A percentile compares a stretch with the other conserved stretches of the same genome.
These are phyloP conservation scores for Picochlorum sp. DNA, from an alignment of 139 green algal genomes.

Conservation along the genomic window DNA sequence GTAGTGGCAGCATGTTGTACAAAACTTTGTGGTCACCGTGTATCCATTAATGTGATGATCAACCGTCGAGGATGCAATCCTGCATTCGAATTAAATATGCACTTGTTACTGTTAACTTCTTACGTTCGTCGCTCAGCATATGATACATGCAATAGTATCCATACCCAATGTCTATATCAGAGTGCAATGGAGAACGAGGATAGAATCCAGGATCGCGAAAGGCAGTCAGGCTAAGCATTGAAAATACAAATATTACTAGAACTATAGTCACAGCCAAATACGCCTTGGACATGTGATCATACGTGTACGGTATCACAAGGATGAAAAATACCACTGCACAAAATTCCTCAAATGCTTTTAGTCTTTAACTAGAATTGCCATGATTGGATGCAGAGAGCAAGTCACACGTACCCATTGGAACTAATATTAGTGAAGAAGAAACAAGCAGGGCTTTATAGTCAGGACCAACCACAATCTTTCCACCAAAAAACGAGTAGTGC, in stretches of 20 bases:
- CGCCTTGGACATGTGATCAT: constrained; percentile 13
- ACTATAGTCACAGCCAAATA: constrained; percentile 14
- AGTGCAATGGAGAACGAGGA: constrained; percentile 46
- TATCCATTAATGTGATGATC: constrained; percentile 46
- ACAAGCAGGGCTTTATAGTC: constrained; percentile 62
- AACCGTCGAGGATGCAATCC: constrained; percentile 11
- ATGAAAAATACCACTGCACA: constrained; percentile 47
- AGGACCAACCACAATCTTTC: constrained; percentile 35
- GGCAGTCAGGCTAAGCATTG: constrained; percentile 62
- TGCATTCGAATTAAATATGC: constrained; percentile 5
- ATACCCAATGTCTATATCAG: constrained; percentile 55
- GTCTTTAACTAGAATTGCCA: background rate
- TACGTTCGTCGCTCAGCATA: no score
- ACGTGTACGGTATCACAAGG: constrained; percentile 52
- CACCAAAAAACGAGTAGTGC: constrained; percentile 28
- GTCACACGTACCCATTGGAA: constrained; percentile 28
- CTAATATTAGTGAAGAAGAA: constrained; percentile 44
- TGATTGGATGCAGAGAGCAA: background rate
- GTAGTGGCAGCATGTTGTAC: constrained; percentile 82
- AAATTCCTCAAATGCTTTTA: background rate
- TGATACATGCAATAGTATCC: background rate
- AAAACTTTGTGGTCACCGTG: constrained; percentile 72
- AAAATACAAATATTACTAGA: constrained; percentile 24
- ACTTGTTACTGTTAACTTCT: background rate
- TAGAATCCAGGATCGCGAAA: constrained; percentile 85